Evolutionary conservation across 1,284 basidiomycete species (phyloP), one percentile per base, ranked within the genome.

Genomic region (Tetrapyrgos nigripes): DNA sequence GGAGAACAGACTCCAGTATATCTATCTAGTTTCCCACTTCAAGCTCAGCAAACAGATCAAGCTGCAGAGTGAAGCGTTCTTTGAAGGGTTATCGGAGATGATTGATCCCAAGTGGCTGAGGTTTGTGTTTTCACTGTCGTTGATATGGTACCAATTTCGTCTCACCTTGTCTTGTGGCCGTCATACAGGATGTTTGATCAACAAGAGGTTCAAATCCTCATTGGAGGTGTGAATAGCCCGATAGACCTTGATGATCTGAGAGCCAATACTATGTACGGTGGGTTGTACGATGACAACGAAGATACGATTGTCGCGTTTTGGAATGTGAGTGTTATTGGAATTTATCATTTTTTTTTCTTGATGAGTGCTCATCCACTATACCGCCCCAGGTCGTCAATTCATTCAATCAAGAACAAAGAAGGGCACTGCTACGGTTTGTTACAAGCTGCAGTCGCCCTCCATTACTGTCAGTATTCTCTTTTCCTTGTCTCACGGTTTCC

Each of bases 391-490:
- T 94, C 24, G 83, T 95, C 59, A 82, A 89, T 44, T 79, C 85
- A 27, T 89, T 95, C 65, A 80, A 86, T 61, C 87, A 91, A 54
- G 87, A 91, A 47, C 86, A 94, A 63, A 83, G 88, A 17, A 77
- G 85, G 47, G 79, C 85, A 1, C 77, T 97, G 58, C 73, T 98
- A 53, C 84, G 92, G 4, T 98, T 97, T 68, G 96, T 94, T 17
- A 97, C 96, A 8, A 93, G 91, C 61, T 97, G 94, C 68, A 91
- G 92, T 63, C 83, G 95, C 11, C 94, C 96, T 0, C 96, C 96
- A 0, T 75, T 93, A 5, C 74, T 98, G 85, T 92, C 68, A 67
- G 89, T 76, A n/a, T 31, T 4, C 3, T 51, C 31, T 13, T 35
- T 54, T 43, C n/a, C 56, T 58, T 24, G 6, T n/a, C 27, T 45